Conservation (phyloP, 345 rosid genomes). For the Sonneratia caseolaris region DNA sequence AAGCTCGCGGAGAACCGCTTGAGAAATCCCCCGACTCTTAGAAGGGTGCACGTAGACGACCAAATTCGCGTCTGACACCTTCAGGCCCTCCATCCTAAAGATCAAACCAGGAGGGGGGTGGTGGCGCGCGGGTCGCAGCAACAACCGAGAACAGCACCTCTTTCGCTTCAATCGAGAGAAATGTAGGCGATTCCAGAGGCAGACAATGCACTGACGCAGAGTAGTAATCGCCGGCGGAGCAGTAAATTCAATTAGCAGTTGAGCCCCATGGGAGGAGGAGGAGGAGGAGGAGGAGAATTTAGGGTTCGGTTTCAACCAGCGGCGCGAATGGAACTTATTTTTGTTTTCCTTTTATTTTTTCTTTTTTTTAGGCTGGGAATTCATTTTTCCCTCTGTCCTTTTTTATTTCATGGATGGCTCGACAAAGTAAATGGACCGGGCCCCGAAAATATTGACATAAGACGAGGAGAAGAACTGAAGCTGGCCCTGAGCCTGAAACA, state of each 20-base stretch:
- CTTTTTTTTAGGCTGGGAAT: no score
- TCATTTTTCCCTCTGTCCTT: no score
- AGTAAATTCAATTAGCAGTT: not conserved
- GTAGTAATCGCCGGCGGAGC: not conserved
- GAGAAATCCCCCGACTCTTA: constrained; percentile 34
- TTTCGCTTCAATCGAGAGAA: no score
- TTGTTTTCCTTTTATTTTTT: not conserved
- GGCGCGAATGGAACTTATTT: not conserved
- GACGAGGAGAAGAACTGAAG: not conserved
- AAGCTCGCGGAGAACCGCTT: constrained; percentile 71
- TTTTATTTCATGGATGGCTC: not conserved
- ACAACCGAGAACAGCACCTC: no score
- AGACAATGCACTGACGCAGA: no score
- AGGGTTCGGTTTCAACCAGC: not conserved
- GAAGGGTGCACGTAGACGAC: constrained; percentile 58
- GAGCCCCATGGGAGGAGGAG: not conserved
- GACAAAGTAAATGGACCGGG: no score
- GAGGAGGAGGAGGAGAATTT: not conserved
- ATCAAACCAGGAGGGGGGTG: not conserved
- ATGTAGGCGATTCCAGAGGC: no score
- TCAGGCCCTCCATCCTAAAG: constrained; percentile 59
- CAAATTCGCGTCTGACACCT: constrained; percentile 47
- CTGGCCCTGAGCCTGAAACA: not conserved
- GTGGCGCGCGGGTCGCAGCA: no score
- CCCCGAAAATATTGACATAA: no score